Conservation (phyloP, 441 rosid species). For the Gossypium laxum region DNA sequence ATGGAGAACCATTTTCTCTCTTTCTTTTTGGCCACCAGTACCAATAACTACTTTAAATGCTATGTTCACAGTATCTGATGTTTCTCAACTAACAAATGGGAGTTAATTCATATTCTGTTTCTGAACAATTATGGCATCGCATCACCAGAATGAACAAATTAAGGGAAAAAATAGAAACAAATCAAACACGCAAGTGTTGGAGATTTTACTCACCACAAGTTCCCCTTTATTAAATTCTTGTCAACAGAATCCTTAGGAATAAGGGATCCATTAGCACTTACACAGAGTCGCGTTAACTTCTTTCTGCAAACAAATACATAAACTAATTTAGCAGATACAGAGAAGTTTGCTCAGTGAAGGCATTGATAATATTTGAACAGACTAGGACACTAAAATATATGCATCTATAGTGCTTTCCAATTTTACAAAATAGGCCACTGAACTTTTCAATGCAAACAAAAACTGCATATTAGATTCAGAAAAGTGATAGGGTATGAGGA, state of each 20-base stretch:
- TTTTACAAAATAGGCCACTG: background rate
- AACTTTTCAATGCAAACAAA: background rate
- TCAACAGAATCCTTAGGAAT: constrained; percentile 59
- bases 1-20: background rate
- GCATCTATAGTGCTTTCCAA: background rate
- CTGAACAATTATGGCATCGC: background rate
- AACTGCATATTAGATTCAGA: background rate
- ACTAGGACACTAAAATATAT: background rate
- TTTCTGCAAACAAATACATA: constrained; percentile 37
- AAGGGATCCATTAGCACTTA: constrained; percentile 73
- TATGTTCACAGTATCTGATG: background rate
- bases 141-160: background rate
- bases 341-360: background rate
- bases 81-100: background rate
- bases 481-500: background rate
- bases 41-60: background rate
- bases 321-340: background rate
- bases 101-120: background rate
- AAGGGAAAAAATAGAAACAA: constrained; percentile 2
- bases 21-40: background rate
- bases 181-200: background rate
- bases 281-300: constrained; percentile 62
- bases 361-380: background rate
- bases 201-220: constrained; percentile 50
- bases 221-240: constrained; percentile 55